Base-by-base conservation (phyloP, 192 early-diverging fungal genomes). In the Lobosporangium transversale region DNA sequence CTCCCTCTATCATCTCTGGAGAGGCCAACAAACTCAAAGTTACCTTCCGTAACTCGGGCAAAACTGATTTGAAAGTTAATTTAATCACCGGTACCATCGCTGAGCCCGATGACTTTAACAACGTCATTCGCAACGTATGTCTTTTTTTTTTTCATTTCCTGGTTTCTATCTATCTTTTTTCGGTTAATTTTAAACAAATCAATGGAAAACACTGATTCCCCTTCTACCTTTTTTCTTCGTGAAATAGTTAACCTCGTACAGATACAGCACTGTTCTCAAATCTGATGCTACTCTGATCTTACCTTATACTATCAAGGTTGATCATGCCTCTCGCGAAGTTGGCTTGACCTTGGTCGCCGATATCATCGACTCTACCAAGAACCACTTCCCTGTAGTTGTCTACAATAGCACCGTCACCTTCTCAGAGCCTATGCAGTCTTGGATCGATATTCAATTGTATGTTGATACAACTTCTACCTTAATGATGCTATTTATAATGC, bases 51-150 rank as follows among this genome's bases (percentile, higher is more conserved):
- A 76, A 76, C 65, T 44, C 73, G 42, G 73, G 73, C 64, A 76
- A 76, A 65, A 67, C 73, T 7, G 73, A 76, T 26, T 59, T 67
- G 58, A 76, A 76, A 62, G 73, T 76, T 32, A 62, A 67, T 57
- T 50, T 76, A 40, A 67, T 76, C n/a, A 36, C 67, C 14, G 73
- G 73, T 32, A 51, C 52, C 37, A 37, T 76, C 45, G 73, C 58
- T 31, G 73, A 76, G 65, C 42, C 43, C 17, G 43, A 59, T 29
- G 73, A 76, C 59, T 76, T 48, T 31, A 59, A 42, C 59, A 66
- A 66, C 64, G 32, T 76, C 65, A 62, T 76, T 37, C 73, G 73
- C 65, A 76, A 76, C 58, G 73, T 76, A 76, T 14, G 73, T 58
- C 9, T 23, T 50, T n/a, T n/a, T n/a, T n/a, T n/a, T n/a, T n/a